phyloP scores from a whole-genome alignment of 352 stramenopile species.

The Thraustochytrium striatum region DNA sequence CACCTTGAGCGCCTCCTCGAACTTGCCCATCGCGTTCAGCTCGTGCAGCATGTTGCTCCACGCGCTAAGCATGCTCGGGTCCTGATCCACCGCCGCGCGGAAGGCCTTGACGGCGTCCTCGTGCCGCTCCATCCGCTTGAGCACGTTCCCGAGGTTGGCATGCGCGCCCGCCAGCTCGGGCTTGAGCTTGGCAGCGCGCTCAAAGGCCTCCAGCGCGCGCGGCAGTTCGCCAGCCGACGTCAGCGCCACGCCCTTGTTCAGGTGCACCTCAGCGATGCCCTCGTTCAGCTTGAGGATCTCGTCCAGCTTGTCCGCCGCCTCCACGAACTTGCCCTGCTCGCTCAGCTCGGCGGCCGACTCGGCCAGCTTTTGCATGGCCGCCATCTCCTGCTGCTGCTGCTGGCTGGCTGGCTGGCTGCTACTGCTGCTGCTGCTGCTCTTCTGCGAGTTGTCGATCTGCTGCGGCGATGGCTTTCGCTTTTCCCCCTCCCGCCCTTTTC shows the following conservation, averaged over 20 bases:
- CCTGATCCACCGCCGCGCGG: neutral
- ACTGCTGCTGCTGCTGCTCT: no score
- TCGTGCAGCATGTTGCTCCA: slow-evolving; percentile 26
- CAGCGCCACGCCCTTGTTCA: slow-evolving; percentile 31
- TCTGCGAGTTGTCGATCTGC: no score
- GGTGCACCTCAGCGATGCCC: slow-evolving; percentile 9
- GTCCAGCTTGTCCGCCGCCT: slow-evolving; percentile 33
- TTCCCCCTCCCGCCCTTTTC: no score
- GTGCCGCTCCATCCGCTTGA: slow-evolving; percentile 6
- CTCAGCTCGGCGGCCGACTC: slow-evolving; percentile 1
- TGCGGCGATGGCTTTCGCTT: no score
- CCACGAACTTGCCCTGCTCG: slow-evolving; percentile 7
- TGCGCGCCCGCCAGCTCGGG: slow-evolving; percentile 1
- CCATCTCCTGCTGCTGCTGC: no score
- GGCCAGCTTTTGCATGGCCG: slow-evolving; percentile 5
- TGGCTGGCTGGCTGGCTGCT: no score
- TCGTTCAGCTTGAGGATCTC: slow-evolving; percentile 42
- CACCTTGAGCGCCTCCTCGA: slow-evolving; percentile 26
- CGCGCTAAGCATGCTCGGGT: neutral
- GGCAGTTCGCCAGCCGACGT: slow-evolving; percentile 14
- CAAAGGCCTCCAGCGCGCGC: slow-evolving; percentile 34
- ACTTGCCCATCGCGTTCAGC: slow-evolving; percentile 7
- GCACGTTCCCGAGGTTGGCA: slow-evolving; percentile 20
- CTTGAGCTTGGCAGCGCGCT: slow-evolving; percentile 31
- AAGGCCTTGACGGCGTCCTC: neutral